phyloP scores from a whole-genome alignment of 305 asterid species.

The Fraxinus angustifolia region DNA sequence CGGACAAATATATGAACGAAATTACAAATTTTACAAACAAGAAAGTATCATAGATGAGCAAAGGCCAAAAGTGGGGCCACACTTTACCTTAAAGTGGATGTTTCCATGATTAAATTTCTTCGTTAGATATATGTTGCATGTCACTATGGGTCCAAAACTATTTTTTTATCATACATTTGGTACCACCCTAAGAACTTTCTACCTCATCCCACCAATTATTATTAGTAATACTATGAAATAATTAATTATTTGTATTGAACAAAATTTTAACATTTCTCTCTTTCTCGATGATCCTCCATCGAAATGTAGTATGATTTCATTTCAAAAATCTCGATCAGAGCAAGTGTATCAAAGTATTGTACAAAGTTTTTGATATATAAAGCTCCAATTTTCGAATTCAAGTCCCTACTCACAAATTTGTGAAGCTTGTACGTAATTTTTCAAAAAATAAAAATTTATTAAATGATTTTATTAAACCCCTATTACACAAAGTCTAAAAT shows the following conservation, averaged over 20 bases:
- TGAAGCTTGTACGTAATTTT: not conserved
- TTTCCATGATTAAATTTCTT: constrained; percentile 2
- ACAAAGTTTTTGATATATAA: too few relatives aligned
- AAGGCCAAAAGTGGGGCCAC: not conserved
- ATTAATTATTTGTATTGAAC: not conserved
- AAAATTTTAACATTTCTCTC: not conserved
- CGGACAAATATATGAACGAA: not conserved
- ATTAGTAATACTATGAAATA: not conserved
- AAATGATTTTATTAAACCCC: not conserved
- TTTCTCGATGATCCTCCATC: not conserved
- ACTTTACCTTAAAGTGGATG: constrained; percentile 4
- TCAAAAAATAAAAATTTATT: not conserved
- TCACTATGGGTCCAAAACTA: constrained; percentile 18
- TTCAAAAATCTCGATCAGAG: not conserved
- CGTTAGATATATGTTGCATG: constrained; percentile 2
- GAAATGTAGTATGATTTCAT: not conserved
- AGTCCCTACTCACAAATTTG: not conserved
- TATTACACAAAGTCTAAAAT: too few relatives aligned
- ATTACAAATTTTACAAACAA: not conserved
- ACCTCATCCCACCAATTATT: not conserved
- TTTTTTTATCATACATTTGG: constrained; percentile 12
- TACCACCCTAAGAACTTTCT: not conserved
- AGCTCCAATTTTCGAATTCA: not conserved
- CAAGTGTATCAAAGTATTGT: too few relatives aligned
- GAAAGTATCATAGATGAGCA: not conserved